Conservation (phyloP, 768 basidiomycete species). For the Phanerochaete carnosa region DNA sequence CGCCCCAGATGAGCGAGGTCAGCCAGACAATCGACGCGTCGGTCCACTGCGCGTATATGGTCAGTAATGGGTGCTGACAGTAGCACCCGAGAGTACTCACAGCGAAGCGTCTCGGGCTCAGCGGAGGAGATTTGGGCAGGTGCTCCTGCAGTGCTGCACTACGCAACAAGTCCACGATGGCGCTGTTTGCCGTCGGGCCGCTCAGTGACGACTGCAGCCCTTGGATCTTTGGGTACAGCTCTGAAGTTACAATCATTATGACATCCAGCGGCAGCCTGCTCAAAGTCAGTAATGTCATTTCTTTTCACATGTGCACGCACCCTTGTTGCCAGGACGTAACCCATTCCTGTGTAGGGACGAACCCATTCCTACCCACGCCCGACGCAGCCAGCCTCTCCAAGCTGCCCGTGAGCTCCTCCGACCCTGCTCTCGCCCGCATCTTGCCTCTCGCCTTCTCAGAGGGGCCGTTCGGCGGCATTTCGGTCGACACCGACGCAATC, state of each 20-base stretch:
- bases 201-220: constrained; percentile 68
- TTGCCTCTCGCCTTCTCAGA: constrained; percentile 95
- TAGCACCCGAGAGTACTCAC: constrained; percentile 38
- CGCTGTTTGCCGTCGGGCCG: constrained; percentile 59
- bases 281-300: not conserved
- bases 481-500: constrained; percentile 24
- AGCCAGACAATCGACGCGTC: constrained; percentile 91
- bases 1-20: constrained; percentile 92
- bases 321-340: constrained; percentile 97
- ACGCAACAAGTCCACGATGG: constrained; percentile 73
- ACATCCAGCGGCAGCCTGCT: constrained; percentile 82
- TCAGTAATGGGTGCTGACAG: not conserved
- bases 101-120: constrained; percentile 71
- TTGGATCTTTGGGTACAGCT: constrained; percentile 83
- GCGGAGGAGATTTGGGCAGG: constrained; percentile 65
- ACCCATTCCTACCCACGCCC: constrained; percentile 85
- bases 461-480: constrained; percentile 27
- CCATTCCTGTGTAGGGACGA: constrained; percentile 97
- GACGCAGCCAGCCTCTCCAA: constrained; percentile 63
- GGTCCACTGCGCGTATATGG: constrained; percentile 66
- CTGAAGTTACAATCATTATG: constrained; percentile 84
- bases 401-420: constrained; percentile 47
- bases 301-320: constrained; percentile 33
- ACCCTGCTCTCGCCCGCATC: constrained; percentile 72
- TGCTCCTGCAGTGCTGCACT: constrained; percentile 67